These are phyloP conservation scores for Coelastrella sp. DNA, from an alignment of 139 green algal genomes.

Conservation along the genomic window DNA sequence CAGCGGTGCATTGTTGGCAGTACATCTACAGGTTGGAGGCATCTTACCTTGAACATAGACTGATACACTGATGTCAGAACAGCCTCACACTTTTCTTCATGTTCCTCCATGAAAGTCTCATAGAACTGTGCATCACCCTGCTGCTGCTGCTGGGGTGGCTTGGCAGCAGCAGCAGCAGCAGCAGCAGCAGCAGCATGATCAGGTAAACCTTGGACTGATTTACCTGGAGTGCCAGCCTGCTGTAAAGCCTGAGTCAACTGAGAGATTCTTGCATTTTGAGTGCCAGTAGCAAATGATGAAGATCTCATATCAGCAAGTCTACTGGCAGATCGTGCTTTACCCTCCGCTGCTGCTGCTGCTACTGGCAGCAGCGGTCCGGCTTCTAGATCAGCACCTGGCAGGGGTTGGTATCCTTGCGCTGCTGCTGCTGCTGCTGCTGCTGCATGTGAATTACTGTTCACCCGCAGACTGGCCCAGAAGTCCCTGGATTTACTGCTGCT, in stretches of 20 bases:
- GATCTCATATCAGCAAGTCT: no score
- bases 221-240: no score
- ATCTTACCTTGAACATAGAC: slow-evolving; percentile 40
- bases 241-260: slow-evolving; percentile 15
- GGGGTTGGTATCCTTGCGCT: not conserved
- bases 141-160: slow-evolving; percentile 5
- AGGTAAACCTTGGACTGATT: no score
- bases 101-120: slow-evolving; percentile 8
- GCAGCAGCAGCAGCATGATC: no score
- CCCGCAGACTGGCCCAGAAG: not conserved
- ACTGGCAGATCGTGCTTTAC: no score
- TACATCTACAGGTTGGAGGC: no score
- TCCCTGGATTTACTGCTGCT: not conserved
- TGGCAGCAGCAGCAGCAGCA: not conserved
- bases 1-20: no score
- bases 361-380: slow-evolving; percentile 1
- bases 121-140: not conserved
- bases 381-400: not conserved
- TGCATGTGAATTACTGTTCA: not conserved
- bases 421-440: slow-evolving; percentile 22
- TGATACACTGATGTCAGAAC: slow-evolving; percentile 37
- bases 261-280: not conserved
- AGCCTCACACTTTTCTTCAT: slow-evolving; percentile 19
- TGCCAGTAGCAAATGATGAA: no score
- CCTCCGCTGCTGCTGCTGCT: not conserved